Base-by-base conservation (phyloP, 2,329 filamentous ascomycete genomes). In the Knufia fluminis region DNA sequence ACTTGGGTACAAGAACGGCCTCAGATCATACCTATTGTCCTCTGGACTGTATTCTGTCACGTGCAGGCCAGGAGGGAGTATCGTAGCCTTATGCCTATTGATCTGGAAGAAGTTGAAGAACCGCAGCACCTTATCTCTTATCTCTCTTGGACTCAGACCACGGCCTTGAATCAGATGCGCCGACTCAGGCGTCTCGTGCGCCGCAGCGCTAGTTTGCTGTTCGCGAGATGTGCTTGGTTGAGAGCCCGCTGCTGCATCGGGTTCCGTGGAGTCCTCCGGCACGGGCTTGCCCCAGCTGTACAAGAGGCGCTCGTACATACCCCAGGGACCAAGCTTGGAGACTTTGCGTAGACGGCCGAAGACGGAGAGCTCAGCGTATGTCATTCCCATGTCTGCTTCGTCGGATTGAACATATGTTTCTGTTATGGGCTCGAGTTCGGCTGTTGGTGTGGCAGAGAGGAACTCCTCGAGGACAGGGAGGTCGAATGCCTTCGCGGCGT, bases 381-480 rank as follows among this genome's bases (percentile, higher is more conserved):
- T 74, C 52, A 76, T 69, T 32, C 57, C 57, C 59, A 60, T 60
- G 28, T 73, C 73, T 67, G 71, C 76, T 62, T 80, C 77, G 56
- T 80, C 78, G 52, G 66, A 70, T 54, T 80, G 77, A 3, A 74
- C 72, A 57, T 85, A 83, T 14, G 70, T 71, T 1, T 75, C 71
- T 0, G 81, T 83, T 41, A 85, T 78, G 6, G 84, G 84, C 57
- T 84, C 77, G 61, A 79, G 69, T 60, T 83, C 80, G 3, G 80
- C 79, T 0, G 79, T 82, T 2, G 80, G 80, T 0, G 71, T 68
- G 0, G 80, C 83, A 10, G 72, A 70, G 33, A 89, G 64, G 67
- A 89, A 90, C 8, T 78, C 73, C 8, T 78, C 64, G 1, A 88
- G 73, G 47, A 84, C 77, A 0, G 82, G 80, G 1, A 90, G 65